A percentile compares a stretch with the other conserved stretches of the same genome.
Evolutionary conservation across 257 asterid genomes (phyloP).

Genomic region (Hygrophila difformis): DNA sequence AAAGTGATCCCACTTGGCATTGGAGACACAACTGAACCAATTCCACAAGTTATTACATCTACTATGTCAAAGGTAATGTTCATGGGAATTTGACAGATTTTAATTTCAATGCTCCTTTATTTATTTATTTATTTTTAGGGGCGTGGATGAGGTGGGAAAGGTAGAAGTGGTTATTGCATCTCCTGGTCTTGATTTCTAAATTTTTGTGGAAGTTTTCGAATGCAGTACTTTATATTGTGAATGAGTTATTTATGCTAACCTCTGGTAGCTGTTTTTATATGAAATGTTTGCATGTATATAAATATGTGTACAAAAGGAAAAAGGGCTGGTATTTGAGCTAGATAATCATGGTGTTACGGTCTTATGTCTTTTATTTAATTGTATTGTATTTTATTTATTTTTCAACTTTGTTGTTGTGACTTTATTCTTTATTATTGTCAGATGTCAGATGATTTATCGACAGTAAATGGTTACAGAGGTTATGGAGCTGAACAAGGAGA

Average conservation of each 20-base stretch:
- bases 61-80: constrained; percentile 78
- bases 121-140: background rate
- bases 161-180: constrained; percentile 4
- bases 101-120: constrained; percentile 3
- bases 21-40: constrained; percentile 97
- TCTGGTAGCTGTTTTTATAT: constrained; percentile 1
- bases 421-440: constrained; percentile 21
- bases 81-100: constrained; percentile 8
- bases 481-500: constrained; percentile 99
- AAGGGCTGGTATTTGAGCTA: background rate
- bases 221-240: background rate
- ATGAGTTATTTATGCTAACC: background rate
- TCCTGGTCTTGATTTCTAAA: background rate
- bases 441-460: constrained; percentile 70
- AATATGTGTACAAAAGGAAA: background rate
- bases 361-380: background rate
- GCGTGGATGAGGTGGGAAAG: no score
- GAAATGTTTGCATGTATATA: constrained; percentile 3
- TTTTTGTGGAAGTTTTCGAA: background rate
- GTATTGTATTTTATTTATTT: background rate
- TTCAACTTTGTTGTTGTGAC: background rate
- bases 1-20: constrained; percentile 92
- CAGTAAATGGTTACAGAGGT: constrained; percentile 79
- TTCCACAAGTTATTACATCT: constrained; percentile 80
- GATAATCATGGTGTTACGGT: background rate